Percentiles rank a stretch among this genome's conserved stretches.
These are phyloP conservation scores for Castanea sativa DNA, from an alignment of 306 rosid genomes.

Conservation along the genomic window DNA sequence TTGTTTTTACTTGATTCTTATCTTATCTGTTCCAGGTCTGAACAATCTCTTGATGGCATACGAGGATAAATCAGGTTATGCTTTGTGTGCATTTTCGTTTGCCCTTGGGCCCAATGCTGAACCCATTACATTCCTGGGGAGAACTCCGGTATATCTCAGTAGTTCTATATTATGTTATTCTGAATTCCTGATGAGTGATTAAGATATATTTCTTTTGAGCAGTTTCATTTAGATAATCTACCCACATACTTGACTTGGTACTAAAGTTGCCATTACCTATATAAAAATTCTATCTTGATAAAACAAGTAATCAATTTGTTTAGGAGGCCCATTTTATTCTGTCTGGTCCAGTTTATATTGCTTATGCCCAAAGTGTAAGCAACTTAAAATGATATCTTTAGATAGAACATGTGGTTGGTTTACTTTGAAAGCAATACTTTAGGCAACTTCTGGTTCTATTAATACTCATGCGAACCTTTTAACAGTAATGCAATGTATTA, in stretches of 20 bases:
- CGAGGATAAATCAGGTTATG: slow-evolving; percentile 91
- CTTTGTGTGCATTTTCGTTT: slow-evolving; percentile 76
- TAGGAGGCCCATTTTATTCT: not conserved
- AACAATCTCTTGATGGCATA: slow-evolving; percentile 89
- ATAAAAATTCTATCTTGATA: not conserved
- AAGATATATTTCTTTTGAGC: not conserved
- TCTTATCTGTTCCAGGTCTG: slow-evolving; percentile 61
- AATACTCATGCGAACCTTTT: not conserved
- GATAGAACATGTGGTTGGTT: not conserved
- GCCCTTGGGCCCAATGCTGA: slow-evolving; percentile 65
- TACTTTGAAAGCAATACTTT: not conserved
- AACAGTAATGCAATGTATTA: not conserved
- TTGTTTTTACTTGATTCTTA: slow-evolving; percentile 14
- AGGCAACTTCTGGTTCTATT: not conserved
- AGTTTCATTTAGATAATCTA: not conserved
- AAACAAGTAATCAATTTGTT: not conserved
- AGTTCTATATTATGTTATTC: not conserved
- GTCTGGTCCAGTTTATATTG: not conserved
- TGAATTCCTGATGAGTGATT: not conserved
- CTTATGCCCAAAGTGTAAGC: not conserved
- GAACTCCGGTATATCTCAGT: slow-evolving; percentile 63
- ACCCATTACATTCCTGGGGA: slow-evolving; percentile 80
- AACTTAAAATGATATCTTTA: not conserved
- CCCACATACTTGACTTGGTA: not conserved
- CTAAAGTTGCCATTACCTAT: no score